phyloP scores from a whole-genome alignment of 202 grass and related monocot species.

The Panicum virgatum region DNA sequence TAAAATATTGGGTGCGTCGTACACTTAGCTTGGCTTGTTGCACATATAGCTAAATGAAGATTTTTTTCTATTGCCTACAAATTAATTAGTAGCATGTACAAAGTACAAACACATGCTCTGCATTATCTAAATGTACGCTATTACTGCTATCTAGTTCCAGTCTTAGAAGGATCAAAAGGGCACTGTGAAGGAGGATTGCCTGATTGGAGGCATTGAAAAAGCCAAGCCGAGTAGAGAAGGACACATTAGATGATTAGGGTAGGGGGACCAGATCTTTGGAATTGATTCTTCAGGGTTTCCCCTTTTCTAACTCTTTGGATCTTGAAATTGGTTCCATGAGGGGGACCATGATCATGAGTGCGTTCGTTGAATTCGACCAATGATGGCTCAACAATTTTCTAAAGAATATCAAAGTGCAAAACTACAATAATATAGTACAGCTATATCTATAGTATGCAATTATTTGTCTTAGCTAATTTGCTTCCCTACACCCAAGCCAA shows the following conservation, averaged over 20 bases:
- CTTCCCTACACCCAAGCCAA: not conserved
- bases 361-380: not conserved
- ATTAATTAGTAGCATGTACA: not conserved
- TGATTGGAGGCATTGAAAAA: not conserved
- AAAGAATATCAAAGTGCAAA: not conserved
- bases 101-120: not conserved
- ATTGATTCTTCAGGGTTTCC: constrained; percentile 32
- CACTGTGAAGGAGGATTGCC: not conserved
- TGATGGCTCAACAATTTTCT: not conserved
- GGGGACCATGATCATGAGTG: constrained; percentile 27
- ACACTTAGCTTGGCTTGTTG: not conserved
- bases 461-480: not conserved
- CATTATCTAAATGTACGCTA: not conserved
- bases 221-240: not conserved
- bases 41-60: not conserved
- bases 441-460: not conserved
- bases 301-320: constrained; percentile 33
- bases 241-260: not conserved
- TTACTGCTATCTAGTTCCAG: not conserved
- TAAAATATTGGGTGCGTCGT: not conserved
- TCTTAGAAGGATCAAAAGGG: not conserved
- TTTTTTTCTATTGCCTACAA: not conserved
- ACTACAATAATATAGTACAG: not conserved
- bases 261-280: constrained; percentile 38
- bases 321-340: constrained; percentile 18